Percentiles rank a stretch among this genome's conserved stretches.
Evolutionary conservation across 2,329 filamentous ascomycete species (phyloP).

Genomic region (Dothideomycetes sp.): DNA sequence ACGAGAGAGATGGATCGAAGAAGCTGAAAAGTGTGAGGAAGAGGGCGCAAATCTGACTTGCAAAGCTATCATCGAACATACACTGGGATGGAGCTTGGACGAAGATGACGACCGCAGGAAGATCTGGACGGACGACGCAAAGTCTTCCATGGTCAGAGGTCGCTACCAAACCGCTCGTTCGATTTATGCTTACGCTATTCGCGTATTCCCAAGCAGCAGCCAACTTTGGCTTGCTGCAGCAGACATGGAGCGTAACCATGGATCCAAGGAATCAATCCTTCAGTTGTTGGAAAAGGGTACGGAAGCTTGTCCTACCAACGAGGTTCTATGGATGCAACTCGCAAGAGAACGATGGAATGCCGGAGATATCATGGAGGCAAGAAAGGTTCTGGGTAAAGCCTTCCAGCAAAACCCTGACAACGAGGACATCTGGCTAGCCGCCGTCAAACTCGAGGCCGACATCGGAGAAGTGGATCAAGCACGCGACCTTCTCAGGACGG

Average conservation of each 20-base stretch:
- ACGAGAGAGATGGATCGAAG: slow-evolving; percentile 90
- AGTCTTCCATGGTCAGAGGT: slow-evolving; percentile 67
- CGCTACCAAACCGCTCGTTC: slow-evolving; percentile 85
- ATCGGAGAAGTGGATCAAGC: slow-evolving; percentile 75
- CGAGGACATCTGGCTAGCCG: slow-evolving; percentile 95
- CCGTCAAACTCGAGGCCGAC: slow-evolving; percentile 92
- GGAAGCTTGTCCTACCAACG: slow-evolving; percentile 82
- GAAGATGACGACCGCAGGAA: slow-evolving; percentile 95
- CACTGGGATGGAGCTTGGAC: slow-evolving; percentile 83
- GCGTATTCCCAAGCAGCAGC: slow-evolving; percentile 79
- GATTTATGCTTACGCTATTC: slow-evolving; percentile 84
- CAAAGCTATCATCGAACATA: slow-evolving; percentile 82
- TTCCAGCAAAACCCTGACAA: slow-evolving; percentile 95
- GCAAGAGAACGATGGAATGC: slow-evolving; percentile 91
- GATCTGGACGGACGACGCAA: slow-evolving; percentile 91
- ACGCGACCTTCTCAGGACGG: slow-evolving; percentile 68
- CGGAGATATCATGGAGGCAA: slow-evolving; percentile 77
- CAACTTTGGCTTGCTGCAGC: slow-evolving; percentile 85
- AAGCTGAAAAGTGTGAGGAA: slow-evolving; percentile 89
- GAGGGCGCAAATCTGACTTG: slow-evolving; percentile 84
- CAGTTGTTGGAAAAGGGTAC: slow-evolving; percentile 85
- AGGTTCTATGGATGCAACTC: slow-evolving; percentile 91
- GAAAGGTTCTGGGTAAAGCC: slow-evolving; percentile 74
- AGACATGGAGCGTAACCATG: slow-evolving; percentile 84
- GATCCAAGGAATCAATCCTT: slow-evolving; percentile 72